These are phyloP conservation scores for Talaromyces nanjingensis DNA, from an alignment of 495 filamentous ascomycete species.

Conservation along the genomic window DNA sequence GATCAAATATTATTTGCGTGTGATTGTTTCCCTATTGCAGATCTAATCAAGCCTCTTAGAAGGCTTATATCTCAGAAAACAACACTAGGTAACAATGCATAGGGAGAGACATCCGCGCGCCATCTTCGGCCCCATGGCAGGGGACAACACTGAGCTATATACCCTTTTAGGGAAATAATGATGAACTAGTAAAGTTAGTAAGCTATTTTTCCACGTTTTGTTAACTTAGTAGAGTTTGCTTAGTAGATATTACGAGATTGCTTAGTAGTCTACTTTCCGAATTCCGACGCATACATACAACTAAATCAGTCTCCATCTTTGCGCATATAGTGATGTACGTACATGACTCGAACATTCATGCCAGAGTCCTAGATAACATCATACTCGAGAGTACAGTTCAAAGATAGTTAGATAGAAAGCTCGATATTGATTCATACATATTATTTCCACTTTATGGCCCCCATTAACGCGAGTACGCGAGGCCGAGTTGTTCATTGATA, in stretches of 20 bases:
- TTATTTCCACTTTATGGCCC: not conserved
- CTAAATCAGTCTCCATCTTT: not conserved
- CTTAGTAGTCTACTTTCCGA: not conserved
- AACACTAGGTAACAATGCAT: not conserved
- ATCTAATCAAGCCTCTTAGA: not conserved
- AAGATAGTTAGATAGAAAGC: not conserved
- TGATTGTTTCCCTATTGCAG: not conserved
- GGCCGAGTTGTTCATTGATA: not conserved
- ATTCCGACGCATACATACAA: not conserved
- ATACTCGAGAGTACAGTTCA: not conserved
- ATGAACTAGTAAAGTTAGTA: not conserved
- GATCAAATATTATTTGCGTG: not conserved
- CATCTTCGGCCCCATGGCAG: not conserved
- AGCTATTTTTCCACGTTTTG: not conserved
- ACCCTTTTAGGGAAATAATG: not conserved
- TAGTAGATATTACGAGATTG: not conserved
- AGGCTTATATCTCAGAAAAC: not conserved
- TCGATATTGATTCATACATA: not conserved
- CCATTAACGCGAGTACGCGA: not conserved
- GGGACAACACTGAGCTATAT: not conserved
- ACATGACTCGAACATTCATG: not conserved
- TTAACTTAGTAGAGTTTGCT: not conserved
- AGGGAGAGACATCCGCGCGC: not conserved
- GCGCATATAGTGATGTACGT: not conserved
- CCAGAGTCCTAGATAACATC: not conserved